These are phyloP conservation scores for Elsinoe necatrix DNA, from an alignment of 2,329 filamentous ascomycete genomes.

Conservation along the genomic window DNA sequence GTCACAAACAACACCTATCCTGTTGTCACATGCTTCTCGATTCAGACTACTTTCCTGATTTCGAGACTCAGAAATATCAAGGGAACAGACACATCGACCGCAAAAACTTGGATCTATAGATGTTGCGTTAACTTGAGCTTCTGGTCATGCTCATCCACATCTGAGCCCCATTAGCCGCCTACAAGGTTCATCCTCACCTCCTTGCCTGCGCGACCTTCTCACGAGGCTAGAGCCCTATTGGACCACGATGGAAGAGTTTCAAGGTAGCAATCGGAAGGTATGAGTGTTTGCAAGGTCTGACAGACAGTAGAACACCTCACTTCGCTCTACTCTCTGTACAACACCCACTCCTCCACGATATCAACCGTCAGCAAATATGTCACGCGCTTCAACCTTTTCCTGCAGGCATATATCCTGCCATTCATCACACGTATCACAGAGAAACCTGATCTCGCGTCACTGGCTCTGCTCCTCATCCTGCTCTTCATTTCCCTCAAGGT, in stretches of 20 bases:
- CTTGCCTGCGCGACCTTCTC: too few species aligned
- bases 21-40: background rate
- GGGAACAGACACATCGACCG: too few species aligned
- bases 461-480: constrained; percentile 50
- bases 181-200: background rate
- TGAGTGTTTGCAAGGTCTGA: background rate
- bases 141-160: background rate
- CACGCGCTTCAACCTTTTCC: constrained; percentile 5
- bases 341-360: constrained; percentile 10
- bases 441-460: constrained; percentile 41
- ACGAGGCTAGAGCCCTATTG: background rate
- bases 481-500: constrained; percentile 58
- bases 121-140: background rate
- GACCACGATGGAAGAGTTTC: constrained; percentile 9
- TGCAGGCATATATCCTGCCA: constrained; percentile 24
- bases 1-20: background rate
- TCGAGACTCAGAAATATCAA: too few species aligned
- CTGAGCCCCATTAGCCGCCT: background rate
- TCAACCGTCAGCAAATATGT: constrained; percentile 6
- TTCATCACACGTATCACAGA: constrained; percentile 25
- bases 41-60: background rate
- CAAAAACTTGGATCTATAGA: too few species aligned
- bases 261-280: background rate
- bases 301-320: constrained; percentile 8
- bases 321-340: constrained; percentile 14